These are phyloP conservation scores for Chytridium lagenaria DNA, from an alignment of 371 early-diverging fungal genomes.

Conservation along the genomic window DNA sequence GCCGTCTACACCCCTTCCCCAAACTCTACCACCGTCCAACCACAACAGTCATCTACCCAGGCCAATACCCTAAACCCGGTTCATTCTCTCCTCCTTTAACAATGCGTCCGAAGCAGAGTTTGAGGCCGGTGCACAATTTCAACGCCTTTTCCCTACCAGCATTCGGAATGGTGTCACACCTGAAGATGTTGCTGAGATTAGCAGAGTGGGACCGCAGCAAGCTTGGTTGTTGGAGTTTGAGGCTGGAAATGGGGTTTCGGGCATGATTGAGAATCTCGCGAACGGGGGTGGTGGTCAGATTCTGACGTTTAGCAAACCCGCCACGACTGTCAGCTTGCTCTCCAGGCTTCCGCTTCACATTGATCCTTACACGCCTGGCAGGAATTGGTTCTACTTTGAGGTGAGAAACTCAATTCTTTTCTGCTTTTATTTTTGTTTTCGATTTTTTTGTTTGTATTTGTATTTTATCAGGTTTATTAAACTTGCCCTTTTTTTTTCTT, in stretches of 20 bases:
- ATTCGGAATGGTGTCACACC: neutral
- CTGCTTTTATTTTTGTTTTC: no score
- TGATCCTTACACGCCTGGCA: constrained; percentile 11
- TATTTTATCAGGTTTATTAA: no score
- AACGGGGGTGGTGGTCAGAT: neutral
- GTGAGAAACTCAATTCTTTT: no score
- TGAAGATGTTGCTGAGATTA: neutral
- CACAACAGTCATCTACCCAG: constrained; percentile 13
- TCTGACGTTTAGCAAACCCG: neutral
- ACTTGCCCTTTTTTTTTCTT: no score
- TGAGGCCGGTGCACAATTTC: constrained; percentile 14
- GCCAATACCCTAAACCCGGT: constrained; percentile 13
- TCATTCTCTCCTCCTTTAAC: neutral
- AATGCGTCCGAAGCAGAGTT: constrained; percentile 15
- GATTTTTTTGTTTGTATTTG: no score
- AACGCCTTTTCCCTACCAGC: neutral
- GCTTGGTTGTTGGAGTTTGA: constrained; percentile 16
- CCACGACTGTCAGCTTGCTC: neutral
- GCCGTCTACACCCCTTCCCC: neutral
- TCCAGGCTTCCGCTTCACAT: neutral
- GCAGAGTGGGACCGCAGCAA: neutral
- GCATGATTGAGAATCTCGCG: neutral
- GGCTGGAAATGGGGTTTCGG: neutral
- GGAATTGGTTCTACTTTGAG: constrained; percentile 17
- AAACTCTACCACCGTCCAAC: neutral